Evolutionary conservation across 2,329 filamentous ascomycete species (phyloP).

Genomic region (Neonectria magnoliae): DNA sequence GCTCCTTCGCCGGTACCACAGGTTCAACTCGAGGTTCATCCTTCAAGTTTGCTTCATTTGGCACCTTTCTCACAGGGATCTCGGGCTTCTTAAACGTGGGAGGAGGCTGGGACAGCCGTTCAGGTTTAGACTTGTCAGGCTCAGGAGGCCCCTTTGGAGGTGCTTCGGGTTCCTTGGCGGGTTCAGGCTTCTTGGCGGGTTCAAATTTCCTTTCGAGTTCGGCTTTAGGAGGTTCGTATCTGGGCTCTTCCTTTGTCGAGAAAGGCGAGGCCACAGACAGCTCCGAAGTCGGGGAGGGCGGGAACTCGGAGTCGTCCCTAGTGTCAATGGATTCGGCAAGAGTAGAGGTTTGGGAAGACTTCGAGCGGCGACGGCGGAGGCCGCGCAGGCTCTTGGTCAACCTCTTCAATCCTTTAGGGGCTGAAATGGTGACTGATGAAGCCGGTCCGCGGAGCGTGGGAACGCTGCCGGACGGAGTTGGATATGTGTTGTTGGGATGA

Average conservation of each 20-base stretch:
- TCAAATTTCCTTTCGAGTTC: neutral
- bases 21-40: neutral
- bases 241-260: neutral
- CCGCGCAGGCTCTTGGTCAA: slow-evolving; percentile 19
- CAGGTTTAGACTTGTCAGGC: no score
- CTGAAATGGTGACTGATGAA: slow-evolving; percentile 12
- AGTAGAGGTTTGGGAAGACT: slow-evolving; percentile 18
- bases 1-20: no score
- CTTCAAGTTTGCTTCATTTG: neutral
- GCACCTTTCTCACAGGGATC: neutral
- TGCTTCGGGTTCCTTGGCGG: neutral
- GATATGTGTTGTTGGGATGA: neutral
- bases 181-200: neutral
- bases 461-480: slow-evolving; percentile 9
- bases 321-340: slow-evolving; percentile 15
- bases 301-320: neutral
- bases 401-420: slow-evolving; percentile 19
- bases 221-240: neutral
- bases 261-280: neutral
- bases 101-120: no score
- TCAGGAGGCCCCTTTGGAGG: no score
- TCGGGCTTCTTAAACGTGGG: neutral
- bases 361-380: slow-evolving; percentile 21
- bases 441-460: slow-evolving; percentile 7
- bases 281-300: slow-evolving; percentile 7